These are phyloP conservation scores for Serendipita sp. DNA, from an alignment of 768 basidiomycete genomes.

Conservation along the genomic window DNA sequence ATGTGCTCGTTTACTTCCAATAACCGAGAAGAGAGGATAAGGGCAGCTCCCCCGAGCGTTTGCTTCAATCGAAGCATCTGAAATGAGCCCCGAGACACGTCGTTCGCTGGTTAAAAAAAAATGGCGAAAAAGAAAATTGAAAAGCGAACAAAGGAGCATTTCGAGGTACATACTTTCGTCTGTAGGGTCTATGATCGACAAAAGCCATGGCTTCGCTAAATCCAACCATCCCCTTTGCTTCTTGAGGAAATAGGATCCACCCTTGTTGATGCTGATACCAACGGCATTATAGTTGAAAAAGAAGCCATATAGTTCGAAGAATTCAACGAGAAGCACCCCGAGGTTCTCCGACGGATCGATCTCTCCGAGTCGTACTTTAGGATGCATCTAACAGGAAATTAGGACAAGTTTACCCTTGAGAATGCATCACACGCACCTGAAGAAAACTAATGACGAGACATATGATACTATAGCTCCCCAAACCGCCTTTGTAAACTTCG, in stretches of 20 bases:
- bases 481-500: conserved; percentile 91
- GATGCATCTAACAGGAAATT: conserved; percentile 55
- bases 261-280: conserved; percentile 75
- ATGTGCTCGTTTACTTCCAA: conserved; percentile 51
- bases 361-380: conserved; percentile 76
- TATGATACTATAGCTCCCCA: conserved; percentile 90
- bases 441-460: conserved; percentile 87
- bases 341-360: conserved; percentile 79
- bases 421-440: conserved; percentile 35
- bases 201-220: conserved; percentile 34
- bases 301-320: conserved; percentile 88
- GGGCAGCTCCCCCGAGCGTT: conserved; percentile 71
- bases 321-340: conserved; percentile 90
- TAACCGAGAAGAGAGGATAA: conserved; percentile 50
- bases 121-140: neutral
- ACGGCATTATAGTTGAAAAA: conserved; percentile 84
- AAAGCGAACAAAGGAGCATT: neutral
- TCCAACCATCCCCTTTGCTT: conserved; percentile 67
- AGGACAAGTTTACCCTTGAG: neutral
- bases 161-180: conserved; percentile 50
- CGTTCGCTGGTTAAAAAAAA: conserved; percentile 69
- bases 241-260: conserved; percentile 84
- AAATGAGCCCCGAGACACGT: conserved; percentile 82
- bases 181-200: conserved; percentile 89
- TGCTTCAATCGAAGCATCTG: conserved; percentile 66